Evolutionary conservation across 805 yeast genomes (phyloP), one percentile per base, ranked within the genome.

Genomic region (Starmerella floris): DNA sequence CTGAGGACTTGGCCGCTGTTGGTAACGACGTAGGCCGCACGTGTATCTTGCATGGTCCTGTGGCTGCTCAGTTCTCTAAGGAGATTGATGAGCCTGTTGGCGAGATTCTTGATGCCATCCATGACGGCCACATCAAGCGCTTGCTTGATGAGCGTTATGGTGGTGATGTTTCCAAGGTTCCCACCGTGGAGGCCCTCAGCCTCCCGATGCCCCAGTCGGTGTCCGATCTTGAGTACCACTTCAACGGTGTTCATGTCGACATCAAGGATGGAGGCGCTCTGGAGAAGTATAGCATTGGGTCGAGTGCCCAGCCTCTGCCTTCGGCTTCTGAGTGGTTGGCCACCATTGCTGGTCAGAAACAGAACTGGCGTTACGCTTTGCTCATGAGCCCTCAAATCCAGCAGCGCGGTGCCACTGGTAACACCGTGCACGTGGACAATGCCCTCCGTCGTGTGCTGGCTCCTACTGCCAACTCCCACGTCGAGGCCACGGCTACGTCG

Each of bases 41-140:
- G n/a, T 93, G 98, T 81, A 85, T 91, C 54, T 73, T 91, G 58
- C 95, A 85, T 57, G 97, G 98, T 56, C 99, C 99, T 40, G 97
- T 91, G 53, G 94, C 99, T 56, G 95, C 95, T 55, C 85, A 79
- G 66, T 87, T 69, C 70, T 78, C 96, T 55, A 81, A 72, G 57
- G 69, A 72, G 59, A 91, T 83, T 48, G 78, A 91, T 60, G 95
- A 84, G 67, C 97, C 98, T 56, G 83, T 91, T 59, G 78, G 82
- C 64, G 82, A 80, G 35, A 85, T 91, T 54, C 66, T 91, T 66
- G 96, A 88, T 60, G 67, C 72, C 53, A 79, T 91, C 49, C 95
- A 91, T 58, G 76, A 85, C 30, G 95, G 95, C 47, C 96, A 87
- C 65, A 80, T 91, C 59, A 65, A 67, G 44, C 74, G 63, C 54